Evolutionary conservation across 495 filamentous ascomycete species (phyloP).

Genomic region (Lepraria neglecta): DNA sequence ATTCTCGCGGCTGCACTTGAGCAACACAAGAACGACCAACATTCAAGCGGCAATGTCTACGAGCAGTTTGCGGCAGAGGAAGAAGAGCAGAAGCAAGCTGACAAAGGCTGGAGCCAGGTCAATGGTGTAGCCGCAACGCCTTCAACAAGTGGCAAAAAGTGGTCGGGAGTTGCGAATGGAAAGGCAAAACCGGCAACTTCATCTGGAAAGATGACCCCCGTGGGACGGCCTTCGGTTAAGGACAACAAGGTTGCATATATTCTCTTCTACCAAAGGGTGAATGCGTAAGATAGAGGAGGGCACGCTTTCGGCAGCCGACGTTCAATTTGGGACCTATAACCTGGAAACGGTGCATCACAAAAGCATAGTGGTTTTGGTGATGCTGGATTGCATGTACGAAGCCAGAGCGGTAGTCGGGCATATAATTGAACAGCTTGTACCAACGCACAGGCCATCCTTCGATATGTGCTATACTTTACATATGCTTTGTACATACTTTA

Average conservation of each 20-base stretch:
- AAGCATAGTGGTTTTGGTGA: conserved; percentile 17
- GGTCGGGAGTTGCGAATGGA: conserved; percentile 59
- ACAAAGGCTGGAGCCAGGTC: conserved; percentile 81
- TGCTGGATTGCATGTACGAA: conserved; percentile 12
- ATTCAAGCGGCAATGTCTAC: conserved; percentile 56
- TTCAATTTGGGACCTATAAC: conserved; percentile 7
- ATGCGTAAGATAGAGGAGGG: background rate
- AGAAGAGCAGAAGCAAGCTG: conserved; percentile 49
- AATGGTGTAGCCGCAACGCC: conserved; percentile 46
- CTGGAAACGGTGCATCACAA: conserved; percentile 8
- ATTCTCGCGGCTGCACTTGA: conserved; percentile 59
- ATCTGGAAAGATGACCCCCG: conserved; percentile 55
- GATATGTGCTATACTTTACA: conserved; percentile 9
- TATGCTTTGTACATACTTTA: conserved; percentile 14
- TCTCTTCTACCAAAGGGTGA: conserved; percentile 82
- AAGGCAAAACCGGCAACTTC: conserved; percentile 45
- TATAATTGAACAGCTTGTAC: conserved; percentile 1
- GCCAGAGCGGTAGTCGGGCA: background rate
- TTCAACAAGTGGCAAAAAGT: conserved; percentile 47
- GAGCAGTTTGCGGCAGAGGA: conserved; percentile 60
- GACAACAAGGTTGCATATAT: conserved; percentile 97
- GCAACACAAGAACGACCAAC: conserved; percentile 53
- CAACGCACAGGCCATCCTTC: conserved; percentile 6
- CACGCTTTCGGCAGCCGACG: conserved; percentile 1
- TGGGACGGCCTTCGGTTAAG: conserved; percentile 63